Base-by-base conservation (phyloP, 306 rosid genomes). In the Vicia villosa region DNA sequence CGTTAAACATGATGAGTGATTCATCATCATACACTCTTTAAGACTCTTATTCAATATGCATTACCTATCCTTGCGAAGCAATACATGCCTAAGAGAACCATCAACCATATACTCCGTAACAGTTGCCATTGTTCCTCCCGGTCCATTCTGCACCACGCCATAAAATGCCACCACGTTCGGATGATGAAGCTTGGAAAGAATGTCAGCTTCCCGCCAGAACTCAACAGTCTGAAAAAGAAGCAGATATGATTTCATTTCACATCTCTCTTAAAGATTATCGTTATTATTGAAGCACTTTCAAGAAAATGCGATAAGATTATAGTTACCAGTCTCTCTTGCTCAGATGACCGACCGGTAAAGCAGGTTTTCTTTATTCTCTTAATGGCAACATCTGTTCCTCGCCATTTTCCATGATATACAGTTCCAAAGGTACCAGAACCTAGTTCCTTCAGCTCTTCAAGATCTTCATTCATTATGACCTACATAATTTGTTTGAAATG, bases 401-500 rank as follows among this genome's bases (percentile, higher is more conserved):
- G 77, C 97, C 97, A 92, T 75, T 87, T 92, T 74, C 97, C 97
- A 77, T 92, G 97, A 79, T 87, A 92, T 41, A 92, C 97, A 12
- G 96, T 92, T 69, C 97, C 97, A 72, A 92, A 92, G 74, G 95
- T 89, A 79, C 97, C 95, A 32, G 97, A 92, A 72, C 97, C 97
- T 45, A 92, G 79, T 73, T 92, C 97, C 74, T 69, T 82, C 72
- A 89, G 82, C 85, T 92, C 96, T 82, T 92, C 97, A 63, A 92
- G 97, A 84, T 92, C 97, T 69, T 89, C 89, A 67, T 92, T 87
- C 82, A 69, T 86, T 81, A 92, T 92, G 74, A 83, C 74, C 97
- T 92, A 84, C 52, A 37, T 21, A 24, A 37, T 8, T 32, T 32
- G 37, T 32, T 32, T 0, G 37, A 32, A 32, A 32, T 32, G 37